A percentile compares a stretch with the other conserved stretches of the same genome.
Evolutionary conservation across 192 early-diverging fungal genomes (phyloP).

Genomic region (Coemansia sp.): DNA sequence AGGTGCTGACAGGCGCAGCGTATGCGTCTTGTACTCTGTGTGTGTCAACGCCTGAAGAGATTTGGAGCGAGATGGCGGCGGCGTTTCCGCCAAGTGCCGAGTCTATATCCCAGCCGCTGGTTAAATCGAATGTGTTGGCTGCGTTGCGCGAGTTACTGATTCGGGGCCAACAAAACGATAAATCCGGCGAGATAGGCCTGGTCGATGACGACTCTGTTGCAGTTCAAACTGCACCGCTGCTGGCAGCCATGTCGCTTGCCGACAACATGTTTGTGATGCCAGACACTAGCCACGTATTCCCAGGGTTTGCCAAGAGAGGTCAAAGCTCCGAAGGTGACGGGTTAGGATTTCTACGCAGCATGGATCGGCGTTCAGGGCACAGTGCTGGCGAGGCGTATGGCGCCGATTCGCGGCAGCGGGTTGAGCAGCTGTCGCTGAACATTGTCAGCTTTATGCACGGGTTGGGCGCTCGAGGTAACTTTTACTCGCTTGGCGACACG

Average conservation of each 20-base stretch:
- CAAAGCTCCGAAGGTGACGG: neutral
- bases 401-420: constrained; percentile 11
- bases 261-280: constrained; percentile 25
- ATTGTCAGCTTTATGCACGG: constrained; percentile 17
- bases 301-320: neutral
- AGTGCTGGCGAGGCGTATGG: neutral
- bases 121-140: neutral
- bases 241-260: constrained; percentile 8
- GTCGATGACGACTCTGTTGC: constrained; percentile 3
- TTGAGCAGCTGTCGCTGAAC: constrained; percentile 29
- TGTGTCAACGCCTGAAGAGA: constrained; percentile 17
- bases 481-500: constrained; percentile 39
- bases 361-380: neutral
- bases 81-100: constrained; percentile 7
- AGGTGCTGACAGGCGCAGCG: neutral
- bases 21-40: constrained; percentile 29
- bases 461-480: constrained; percentile 17
- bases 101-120: constrained; percentile 5
- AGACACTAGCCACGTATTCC: constrained; percentile 6
- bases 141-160: constrained; percentile 8
- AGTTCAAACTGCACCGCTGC: constrained; percentile 9
- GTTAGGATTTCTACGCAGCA: neutral
- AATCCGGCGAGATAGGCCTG: neutral
- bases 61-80: constrained; percentile 26
- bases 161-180: neutral